These are phyloP conservation scores for Hemerocallis citrina DNA, from an alignment of 106 monocot genomes.

Conservation along the genomic window DNA sequence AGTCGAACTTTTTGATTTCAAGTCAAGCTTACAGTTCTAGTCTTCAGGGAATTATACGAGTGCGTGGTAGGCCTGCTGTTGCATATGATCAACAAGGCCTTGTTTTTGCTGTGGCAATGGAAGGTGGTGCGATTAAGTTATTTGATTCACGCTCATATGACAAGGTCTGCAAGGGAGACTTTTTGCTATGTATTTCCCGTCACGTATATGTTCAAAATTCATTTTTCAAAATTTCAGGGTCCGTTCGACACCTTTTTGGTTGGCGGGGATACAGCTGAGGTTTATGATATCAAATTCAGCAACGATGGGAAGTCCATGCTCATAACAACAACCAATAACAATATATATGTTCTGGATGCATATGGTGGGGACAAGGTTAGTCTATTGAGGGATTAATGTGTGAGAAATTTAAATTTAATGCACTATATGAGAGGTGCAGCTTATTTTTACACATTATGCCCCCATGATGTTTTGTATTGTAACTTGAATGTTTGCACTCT, in stretches of 20 bases:
- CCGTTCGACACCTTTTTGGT: conserved; percentile 98
- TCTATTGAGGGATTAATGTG: neutral
- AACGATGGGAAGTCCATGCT: conserved; percentile 99
- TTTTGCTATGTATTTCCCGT: neutral
- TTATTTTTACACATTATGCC: no score
- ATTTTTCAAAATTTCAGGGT: conserved; percentile 42
- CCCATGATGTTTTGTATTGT: no score
- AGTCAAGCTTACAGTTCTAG: conserved; percentile 23
- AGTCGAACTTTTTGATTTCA: conserved; percentile 8
- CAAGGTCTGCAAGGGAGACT: conserved; percentile 36
- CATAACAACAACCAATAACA: conserved; percentile 88
- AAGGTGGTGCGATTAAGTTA: conserved; percentile 97
- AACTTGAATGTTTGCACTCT: no score
- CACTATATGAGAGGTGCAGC: no score
- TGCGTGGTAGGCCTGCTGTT: conserved; percentile 93
- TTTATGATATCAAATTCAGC: conserved; percentile 97
- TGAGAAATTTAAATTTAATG: no score
- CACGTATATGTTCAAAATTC: neutral
- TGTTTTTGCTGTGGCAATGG: conserved; percentile 99
- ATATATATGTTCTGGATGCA: conserved; percentile 95
- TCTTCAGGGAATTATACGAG: conserved; percentile 68
- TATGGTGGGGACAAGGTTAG: conserved; percentile 93
- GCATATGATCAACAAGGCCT: conserved; percentile 99
- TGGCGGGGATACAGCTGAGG: conserved; percentile 99
- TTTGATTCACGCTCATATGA: conserved; percentile 99